Evolutionary conservation across 2,329 filamentous ascomycete genomes (phyloP), one percentile per base, ranked within the genome.

Genomic region (Aureobasidium sp.): DNA sequence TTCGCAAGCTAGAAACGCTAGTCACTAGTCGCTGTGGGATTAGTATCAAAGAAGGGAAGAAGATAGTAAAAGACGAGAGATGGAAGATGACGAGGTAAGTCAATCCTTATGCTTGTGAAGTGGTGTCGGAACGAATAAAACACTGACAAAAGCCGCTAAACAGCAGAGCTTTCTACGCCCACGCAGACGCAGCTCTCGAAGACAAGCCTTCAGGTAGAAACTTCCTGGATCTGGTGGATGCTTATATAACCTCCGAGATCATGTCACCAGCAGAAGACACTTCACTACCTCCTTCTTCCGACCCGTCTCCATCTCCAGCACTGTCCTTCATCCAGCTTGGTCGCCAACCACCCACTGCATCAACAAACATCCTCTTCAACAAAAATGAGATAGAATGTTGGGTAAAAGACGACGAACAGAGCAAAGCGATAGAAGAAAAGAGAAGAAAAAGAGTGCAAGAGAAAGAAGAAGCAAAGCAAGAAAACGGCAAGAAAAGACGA

Each of bases 21-120:
- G 41, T 60, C 9, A 50, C 36, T 0, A 51, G 46, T 60, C 34
- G 46, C 0, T 60, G 57, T 34, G 57, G 44, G 9, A 8, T 50
- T 9, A 24, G 4, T 1, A 34, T 51, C 8, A 60, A 32, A 26
- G 17, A 32, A 34, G 57, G 8, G 1, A 60, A 60, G 36, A 32
- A 43, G 36, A 29, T 41, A 17, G 34, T 2, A 1, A 51, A 43
- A 27, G 37, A 20, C 0, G 9, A n/a, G 10, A 46, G 57, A 5
- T 60, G 44, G 44, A 51, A 50, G 26, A 60, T 43, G 27, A 60
- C 46, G 17, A 44, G 17, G 57, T 60, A 13, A 41, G 26, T 60
- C n/a, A 2, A 15, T 3, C 4, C 9, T 60, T 15, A 10, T 37
- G 4, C 8, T 7, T 15, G 7, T 15, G 9, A 15, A 27, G 20